Evolutionary conservation across 164 flowering plant genomes (phyloP), one percentile per base, ranked within the genome.

Genomic region (Paratinospora sagittata): DNA sequence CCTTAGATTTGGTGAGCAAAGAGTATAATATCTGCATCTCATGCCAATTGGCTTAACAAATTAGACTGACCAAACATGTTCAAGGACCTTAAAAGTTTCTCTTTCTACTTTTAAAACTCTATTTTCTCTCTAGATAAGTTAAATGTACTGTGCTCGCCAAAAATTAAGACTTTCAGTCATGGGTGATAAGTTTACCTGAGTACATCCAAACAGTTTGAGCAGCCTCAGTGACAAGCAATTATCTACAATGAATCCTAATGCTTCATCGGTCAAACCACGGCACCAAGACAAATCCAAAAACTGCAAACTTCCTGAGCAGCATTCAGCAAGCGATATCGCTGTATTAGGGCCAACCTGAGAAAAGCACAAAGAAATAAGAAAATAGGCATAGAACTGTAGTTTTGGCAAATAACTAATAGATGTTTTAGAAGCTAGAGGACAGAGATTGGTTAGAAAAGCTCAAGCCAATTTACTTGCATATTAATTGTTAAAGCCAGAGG

Each of bases 151-250:
- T 11, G 11, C 21, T 47, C 17, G 57, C 47, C 61, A 43, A 43
- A 43, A 9, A 9, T 10, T 10, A 19, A 36, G 6, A 36, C 14
- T 27, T 36, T 19, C 10, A 33, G 27, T 63, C n/a, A 66, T 9
- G 63, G 7, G 43, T 7, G 27, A 55, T n/a, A 19, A 55, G 1
- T 39, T n/a, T 81, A 92, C 98, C 98, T 94, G 97, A 72, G 89
- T 80, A 77, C 97, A 92, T 72, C 97, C 98, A 78, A 94, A 94
- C 70, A 92, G 67, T 75, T 87, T 92, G 26, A 94, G 88, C 64
- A 84, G 41, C 73, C 78, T 83, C 81, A 94, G 72, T 6, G 86
- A 83, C 37, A 55, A 74, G 78, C 97, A 94, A 75, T 79, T 87
- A 80, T 94, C 97, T 63, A 87, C 97, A 65, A 94, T 92, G 70